Evolutionary conservation across 78 protist genomes (phyloP), one percentile per base, ranked within the genome.

Genomic region (Planoprotostelium fungivorum): DNA sequence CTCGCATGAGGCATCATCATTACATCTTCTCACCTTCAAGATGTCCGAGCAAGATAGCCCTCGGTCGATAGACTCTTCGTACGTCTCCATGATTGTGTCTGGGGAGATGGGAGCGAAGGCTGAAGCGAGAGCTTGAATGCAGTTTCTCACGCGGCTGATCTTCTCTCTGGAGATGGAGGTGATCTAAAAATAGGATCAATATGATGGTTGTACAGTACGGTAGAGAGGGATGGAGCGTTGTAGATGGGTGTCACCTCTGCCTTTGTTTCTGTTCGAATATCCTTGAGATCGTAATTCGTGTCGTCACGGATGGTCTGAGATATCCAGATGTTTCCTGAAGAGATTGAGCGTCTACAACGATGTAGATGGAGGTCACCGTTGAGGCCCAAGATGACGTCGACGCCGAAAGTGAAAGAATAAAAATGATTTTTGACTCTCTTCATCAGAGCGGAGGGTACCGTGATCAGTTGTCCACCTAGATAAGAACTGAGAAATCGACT

Each of bases 321-420:
- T n/a, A n/a, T n/a, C n/a, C n/a, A n/a, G n/a, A n/a, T n/a, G n/a
- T n/a, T n/a, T n/a, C n/a, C n/a, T n/a, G n/a, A n/a, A n/a, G n/a
- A n/a, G n/a, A n/a, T n/a, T n/a, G n/a, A n/a, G n/a, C n/a, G n/a
- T n/a, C n/a, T n/a, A n/a, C n/a, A n/a, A n/a, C n/a, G n/a, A n/a
- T n/a, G n/a, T n/a, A n/a, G 16, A 51, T 51, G 73, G 16, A 16
- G 16, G 31, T 25, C 16, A 51, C 98, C 98, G 83, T 97, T 97
- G 83, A 73, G 34, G 38, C 98, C 98, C 1, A 97, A 35, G n/a
- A 97, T 86, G 28, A 95, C 93, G 84, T 93, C 90, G 28, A 96
- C 96, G 34, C 97, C 98, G 38, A 87, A 95, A 1, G 91, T 89
- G 84, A 96, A 34, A 0, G 87, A 10, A 89, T 90, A 91, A 29